Evolutionary conservation across 441 rosid genomes (phyloP).

Genomic region (Euphorbia corollata): DNA sequence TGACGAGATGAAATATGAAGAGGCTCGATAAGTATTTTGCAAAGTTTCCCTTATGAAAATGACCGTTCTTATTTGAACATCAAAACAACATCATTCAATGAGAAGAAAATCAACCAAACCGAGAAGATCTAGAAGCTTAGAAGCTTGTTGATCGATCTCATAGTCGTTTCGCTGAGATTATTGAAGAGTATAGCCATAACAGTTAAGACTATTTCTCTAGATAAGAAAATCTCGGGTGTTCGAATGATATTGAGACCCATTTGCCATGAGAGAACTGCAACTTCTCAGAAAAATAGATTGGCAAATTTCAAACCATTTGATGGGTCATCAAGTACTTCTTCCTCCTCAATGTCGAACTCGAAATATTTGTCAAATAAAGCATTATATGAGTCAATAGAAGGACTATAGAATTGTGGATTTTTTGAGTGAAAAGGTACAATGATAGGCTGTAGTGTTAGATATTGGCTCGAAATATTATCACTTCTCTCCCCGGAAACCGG

Average conservation of each 20-base stretch:
- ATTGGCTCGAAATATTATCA: slow-evolving; percentile 27
- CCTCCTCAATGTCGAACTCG: slow-evolving; percentile 25
- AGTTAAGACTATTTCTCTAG: slow-evolving; percentile 43
- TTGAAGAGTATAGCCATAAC: slow-evolving; percentile 59
- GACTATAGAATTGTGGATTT: slow-evolving; percentile 27
- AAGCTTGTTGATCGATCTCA: slow-evolving; percentile 37
- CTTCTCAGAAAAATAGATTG: slow-evolving; percentile 58
- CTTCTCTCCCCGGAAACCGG: slow-evolving; percentile 29
- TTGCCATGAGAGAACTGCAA: slow-evolving; percentile 46
- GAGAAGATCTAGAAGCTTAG: slow-evolving; percentile 60
- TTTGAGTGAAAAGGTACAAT: slow-evolving; percentile 19
- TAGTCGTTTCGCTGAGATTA: slow-evolving; percentile 22
- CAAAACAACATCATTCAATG: slow-evolving; percentile 64
- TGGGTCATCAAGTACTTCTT: slow-evolving; percentile 39
- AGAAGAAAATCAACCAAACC: slow-evolving; percentile 51
- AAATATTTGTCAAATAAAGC: slow-evolving; percentile 32
- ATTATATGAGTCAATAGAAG: slow-evolving; percentile 22
- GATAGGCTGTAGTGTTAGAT: slow-evolving; percentile 25
- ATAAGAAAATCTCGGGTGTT: slow-evolving; percentile 58
- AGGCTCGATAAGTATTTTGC: slow-evolving; percentile 58
- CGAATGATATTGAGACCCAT: slow-evolving; percentile 44
- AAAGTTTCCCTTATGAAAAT: slow-evolving; percentile 66
- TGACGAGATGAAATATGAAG: slow-evolving; percentile 55
- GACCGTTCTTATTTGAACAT: slow-evolving; percentile 62
- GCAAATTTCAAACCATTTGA: slow-evolving; percentile 45